Evolutionary conservation across 148 eudicot genomes (phyloP).

Genomic region (Rhododendron molle): DNA sequence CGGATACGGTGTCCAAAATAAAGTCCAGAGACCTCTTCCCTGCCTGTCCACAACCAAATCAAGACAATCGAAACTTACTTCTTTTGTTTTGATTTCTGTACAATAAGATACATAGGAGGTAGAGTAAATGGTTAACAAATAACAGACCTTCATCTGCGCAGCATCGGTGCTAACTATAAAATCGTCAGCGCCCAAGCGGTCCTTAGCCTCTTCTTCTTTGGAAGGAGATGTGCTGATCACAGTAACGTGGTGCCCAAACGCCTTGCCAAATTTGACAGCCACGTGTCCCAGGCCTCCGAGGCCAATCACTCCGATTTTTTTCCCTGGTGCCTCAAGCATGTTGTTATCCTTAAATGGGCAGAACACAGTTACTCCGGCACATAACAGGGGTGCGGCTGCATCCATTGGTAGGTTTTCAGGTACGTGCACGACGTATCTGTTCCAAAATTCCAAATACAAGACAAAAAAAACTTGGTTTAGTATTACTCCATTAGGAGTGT

Average conservation of each 20-base stretch:
- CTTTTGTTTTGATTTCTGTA: too few relatives aligned
- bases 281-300: slow-evolving; percentile 88
- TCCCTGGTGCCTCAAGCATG: slow-evolving; percentile 43
- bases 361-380: slow-evolving; percentile 84
- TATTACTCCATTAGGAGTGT: background rate
- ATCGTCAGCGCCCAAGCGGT: slow-evolving; percentile 64
- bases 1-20: slow-evolving; percentile 81
- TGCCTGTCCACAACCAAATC: slow-evolving; percentile 34
- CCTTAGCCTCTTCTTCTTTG: slow-evolving; percentile 64
- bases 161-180: slow-evolving; percentile 62
- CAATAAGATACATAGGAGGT: too few relatives aligned
- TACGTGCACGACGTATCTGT: slow-evolving; percentile 68
- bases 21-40: slow-evolving; percentile 59
- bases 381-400: slow-evolving; percentile 75
- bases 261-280: slow-evolving; percentile 83
- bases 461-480: background rate
- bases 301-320: slow-evolving; percentile 71
- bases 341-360: slow-evolving; percentile 69
- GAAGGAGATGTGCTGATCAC: slow-evolving; percentile 86
- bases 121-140: slow-evolving; percentile 4
- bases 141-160: slow-evolving; percentile 62
- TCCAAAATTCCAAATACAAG: background rate
- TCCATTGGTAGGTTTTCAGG: slow-evolving; percentile 76
- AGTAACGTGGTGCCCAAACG: slow-evolving; percentile 82
- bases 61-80: background rate